Percentiles rank a stretch among this genome's conserved stretches.
Evolutionary conservation across 2,329 filamentous ascomycete species (phyloP).

Genomic region (Phoma sp.): DNA sequence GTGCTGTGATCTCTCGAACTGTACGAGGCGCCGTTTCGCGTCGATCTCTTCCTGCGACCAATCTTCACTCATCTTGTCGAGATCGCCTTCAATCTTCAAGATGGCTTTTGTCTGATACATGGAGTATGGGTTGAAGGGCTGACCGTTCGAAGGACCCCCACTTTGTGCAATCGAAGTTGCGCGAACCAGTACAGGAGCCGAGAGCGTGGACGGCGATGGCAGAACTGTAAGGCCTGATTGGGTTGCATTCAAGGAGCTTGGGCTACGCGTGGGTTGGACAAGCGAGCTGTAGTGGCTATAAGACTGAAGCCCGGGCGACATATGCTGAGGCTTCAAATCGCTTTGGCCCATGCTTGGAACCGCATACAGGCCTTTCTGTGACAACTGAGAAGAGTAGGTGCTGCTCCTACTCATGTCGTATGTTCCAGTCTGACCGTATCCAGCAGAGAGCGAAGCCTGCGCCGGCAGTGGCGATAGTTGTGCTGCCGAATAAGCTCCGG

Average conservation of each 20-base stretch:
- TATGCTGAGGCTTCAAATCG: constrained; percentile 43
- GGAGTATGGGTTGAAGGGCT: constrained; percentile 74
- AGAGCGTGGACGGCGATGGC: constrained; percentile 52
- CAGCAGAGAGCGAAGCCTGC: constrained; percentile 44
- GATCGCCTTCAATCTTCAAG: constrained; percentile 83
- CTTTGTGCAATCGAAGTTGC: constrained; percentile 68
- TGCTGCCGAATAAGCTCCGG: constrained; percentile 41
- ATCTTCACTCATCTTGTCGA: constrained; percentile 80
- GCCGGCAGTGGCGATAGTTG: constrained; percentile 48
- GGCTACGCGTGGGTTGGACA: constrained; percentile 52
- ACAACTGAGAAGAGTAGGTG: constrained; percentile 39
- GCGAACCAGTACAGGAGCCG: constrained; percentile 68
- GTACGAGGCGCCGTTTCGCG: constrained; percentile 80
- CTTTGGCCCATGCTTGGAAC: constrained; percentile 35
- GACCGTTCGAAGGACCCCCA: constrained; percentile 54
- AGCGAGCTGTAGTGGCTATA: constrained; percentile 55
- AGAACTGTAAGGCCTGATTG: constrained; percentile 41
- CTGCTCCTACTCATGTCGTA: constrained; percentile 47
- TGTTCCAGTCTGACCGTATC: constrained; percentile 46
- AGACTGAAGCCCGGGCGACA: constrained; percentile 44
- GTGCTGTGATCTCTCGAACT: constrained; percentile 82
- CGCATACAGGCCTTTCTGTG: constrained; percentile 46
- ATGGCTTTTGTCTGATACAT: constrained; percentile 82
- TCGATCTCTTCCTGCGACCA: constrained; percentile 86
- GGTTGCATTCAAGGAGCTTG: constrained; percentile 47